Evolutionary conservation across 176 grass and related monocot genomes (phyloP), one percentile per base, ranked within the genome.

Genomic region (Oryza australiensis): DNA sequence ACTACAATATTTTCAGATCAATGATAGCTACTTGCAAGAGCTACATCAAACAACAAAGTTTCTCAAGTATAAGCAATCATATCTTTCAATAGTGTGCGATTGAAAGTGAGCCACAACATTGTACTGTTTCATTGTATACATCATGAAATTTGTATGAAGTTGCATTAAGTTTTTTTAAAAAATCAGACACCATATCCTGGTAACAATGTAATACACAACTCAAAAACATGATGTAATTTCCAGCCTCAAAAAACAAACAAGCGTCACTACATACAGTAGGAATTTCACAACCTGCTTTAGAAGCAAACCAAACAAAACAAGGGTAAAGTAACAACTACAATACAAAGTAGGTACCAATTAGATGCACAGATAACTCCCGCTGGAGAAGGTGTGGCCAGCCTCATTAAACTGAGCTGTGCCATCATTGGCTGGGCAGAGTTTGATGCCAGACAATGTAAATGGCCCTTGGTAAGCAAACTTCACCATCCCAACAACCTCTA

Each of bases 401-500:
- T 94, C 97, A 72, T 89, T 95, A 73, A 99, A 99, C 3, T 87
- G 87, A 71, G 87, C 63, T 68, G 88, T 89, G 63, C 90, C 85
- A 48, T 94, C 91, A 12, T 83, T 86, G 75, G 88, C 93, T 33
- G 96, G 96, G 42, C 74, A 69, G 41, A 99, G 89, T 42, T 82
- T 91, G 66, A 99, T 85, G 74, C 96, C 93, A 35, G 96, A 99
- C 82, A 99, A 84, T 28, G 92, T 99, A 67, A 87, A 88, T 62
- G 91, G 53, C 15, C 93, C 85, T 84, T 95, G 84, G 80, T 86
- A 88, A 72, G 92, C 82, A 88, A 99, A 95, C 49, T 88, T 94
- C 24, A 99, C 96, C 87, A 93, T 91, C 48, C 91, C 96, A 35
- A 88, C 69, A 59, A 98, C 95, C 74, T 98, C 88, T 30, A 94